Evolutionary conservation across 139 green algal species (phyloP).

Genomic region (Chlamydomonas incerta): DNA sequence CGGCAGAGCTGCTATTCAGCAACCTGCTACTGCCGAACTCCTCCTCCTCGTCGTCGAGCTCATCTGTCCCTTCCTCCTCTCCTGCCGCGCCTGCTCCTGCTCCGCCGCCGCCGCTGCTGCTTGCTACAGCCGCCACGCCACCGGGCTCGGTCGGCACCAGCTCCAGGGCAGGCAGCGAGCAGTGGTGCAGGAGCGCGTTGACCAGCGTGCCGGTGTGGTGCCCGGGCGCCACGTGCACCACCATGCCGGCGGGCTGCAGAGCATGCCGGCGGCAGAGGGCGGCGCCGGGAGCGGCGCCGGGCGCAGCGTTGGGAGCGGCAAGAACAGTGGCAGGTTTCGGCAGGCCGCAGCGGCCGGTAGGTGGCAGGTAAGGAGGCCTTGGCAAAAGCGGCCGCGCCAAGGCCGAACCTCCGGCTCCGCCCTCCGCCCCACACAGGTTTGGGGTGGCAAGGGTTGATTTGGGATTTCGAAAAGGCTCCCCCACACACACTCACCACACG

Average conservation of each 20-base stretch:
- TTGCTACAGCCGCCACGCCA: neutral
- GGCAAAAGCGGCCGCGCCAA: too few species aligned
- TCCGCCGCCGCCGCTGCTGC: neutral
- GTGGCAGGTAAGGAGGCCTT: too few species aligned
- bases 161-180: constrained; percentile 64
- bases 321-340: neutral
- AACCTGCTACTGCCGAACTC: too few species aligned
- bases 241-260: constrained; percentile 83
- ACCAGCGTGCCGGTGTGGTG: constrained; percentile 93
- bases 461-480: too few species aligned
- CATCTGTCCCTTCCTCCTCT: constrained; percentile 5
- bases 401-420: too few species aligned
- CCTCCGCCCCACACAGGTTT: too few species aligned
- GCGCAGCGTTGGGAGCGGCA: neutral
- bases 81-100: neutral
- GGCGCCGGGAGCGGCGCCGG: neutral
- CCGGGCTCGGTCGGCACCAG: neutral
- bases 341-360: neutral
- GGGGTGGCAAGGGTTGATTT: too few species aligned
- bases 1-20: too few species aligned
- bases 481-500: too few species aligned
- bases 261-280: neutral
- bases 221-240: constrained; percentile 88
- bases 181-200: constrained; percentile 97
- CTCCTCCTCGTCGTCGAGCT: neutral